Evolutionary conservation across 139 green algal genomes (phyloP), one percentile per base, ranked within the genome.

Genomic region (Mychonastes homosphaera): DNA sequence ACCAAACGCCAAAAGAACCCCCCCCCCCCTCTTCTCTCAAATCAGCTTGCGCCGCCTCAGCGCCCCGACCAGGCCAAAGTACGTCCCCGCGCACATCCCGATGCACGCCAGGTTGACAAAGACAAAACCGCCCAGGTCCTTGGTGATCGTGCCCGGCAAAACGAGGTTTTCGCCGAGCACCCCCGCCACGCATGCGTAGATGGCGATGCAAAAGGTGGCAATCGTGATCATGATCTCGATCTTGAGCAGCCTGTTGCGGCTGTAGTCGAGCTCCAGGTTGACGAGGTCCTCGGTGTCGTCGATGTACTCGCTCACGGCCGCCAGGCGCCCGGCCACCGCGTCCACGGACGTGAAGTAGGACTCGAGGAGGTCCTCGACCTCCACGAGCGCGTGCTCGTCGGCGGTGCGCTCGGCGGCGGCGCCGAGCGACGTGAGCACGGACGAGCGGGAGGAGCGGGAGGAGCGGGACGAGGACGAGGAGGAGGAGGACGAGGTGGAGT

Each of bases 271-370:
- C 71, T 95, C 77, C 59, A 95, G 96, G 64, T 95, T 94, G 52
- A 97, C 87, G 60, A 92, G 91, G 63, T 98, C 91, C 76, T 96
- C 87, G 21, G 88, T 95, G 78, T 96, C 89, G 56, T 97, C 87
- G 32, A 97, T 89, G 70, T 94, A 95, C 77, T 97, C 90, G 19
- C 75, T 28, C 21, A 90, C 69, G 53, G 69, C 77, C 8, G 73
- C 60, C n/a, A 90, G 73, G 53, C 79, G 79, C 40, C 87, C 77
- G 49, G 81, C 83, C 21, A 73, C 70, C 6, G 47, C 64, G 65
- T 91, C 82, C 12, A 86, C 73, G 48, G 87, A 75, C 53, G 75
- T 75, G 29, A 75, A 71, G 57, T 85, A 85, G 4, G 53, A 58
- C 69, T 85, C 78, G 27, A 85, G 39, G 24, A 85, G 66, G 45